Evolutionary conservation across 1,139 yeast species (phyloP), one percentile per base, ranked within the genome.

Genomic region (Geotrichum siamense): DNA sequence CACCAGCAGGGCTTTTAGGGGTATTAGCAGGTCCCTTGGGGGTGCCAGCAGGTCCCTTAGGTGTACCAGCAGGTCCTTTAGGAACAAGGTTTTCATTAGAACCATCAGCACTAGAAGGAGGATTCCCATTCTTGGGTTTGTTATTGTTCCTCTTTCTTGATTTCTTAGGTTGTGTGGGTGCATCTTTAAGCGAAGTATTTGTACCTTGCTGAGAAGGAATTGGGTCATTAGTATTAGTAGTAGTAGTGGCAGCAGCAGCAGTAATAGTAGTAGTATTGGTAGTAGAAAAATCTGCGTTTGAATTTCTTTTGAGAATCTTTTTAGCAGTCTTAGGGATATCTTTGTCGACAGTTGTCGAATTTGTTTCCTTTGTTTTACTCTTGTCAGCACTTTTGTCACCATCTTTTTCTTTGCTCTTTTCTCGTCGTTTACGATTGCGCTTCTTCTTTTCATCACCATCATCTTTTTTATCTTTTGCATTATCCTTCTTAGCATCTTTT

Each of bases 11-110:
- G n/a, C 15, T 28, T 28, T 16, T 28, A 5, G 34, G 21, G n/a
- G 34, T 4, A 10, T 30, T 30, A 17, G 21, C 21, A 12, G 27
- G 10, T 23, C 27, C 27, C 12, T 8, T 12, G 8, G 27, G 27
- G 12, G 8, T 23, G 8, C 10, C 10, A 23, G 27, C 12, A 8
- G 27, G 10, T 23, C 27, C 27, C n/a, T n/a, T n/a, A n/a, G 34
- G 21, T 21, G 17, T 30, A 17, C 21, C n/a, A 30, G 34, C 34
- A 5, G 34, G 34, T 30, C n/a, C 34, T 30, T 30, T 30, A n/a
- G 34, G 34, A 16, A 21, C 21, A 16, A n/a, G n/a, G n/a, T n/a
- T n/a, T n/a, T n/a, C n/a, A n/a, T n/a, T n/a, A n/a, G n/a, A n/a
- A 29, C n/a, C 8, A 13, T 12, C 8, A 9, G 10, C 12, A 2